Conservation (phyloP, 176 grass and related monocot genomes). For the Sorghum bicolor region Sorghum_bicolor_NCBIv3 NC_012873.2:6163001-6163500, state of each 20-base stretch:
- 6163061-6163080: conserved; percentile 55
- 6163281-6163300: conserved; percentile 96
- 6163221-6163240: conserved; percentile 83
- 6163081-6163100: conserved; percentile 71
- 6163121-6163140: conserved; percentile 50
- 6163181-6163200: conserved; percentile 99
- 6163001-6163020: conserved; percentile 63
- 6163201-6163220: conserved; percentile 97
- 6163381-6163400: neutral
- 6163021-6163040: conserved; percentile 89
- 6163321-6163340: conserved; percentile 70
- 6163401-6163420: conserved; percentile 19
- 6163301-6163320: conserved; percentile 98
- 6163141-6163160: conserved; percentile 78
- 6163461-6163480: neutral
- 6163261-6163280: conserved; percentile 85
- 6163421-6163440: neutral
- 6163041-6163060: conserved; percentile 55
- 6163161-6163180: conserved; percentile 83
- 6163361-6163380: neutral
- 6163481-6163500: neutral
- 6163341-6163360: neutral
- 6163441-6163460: neutral
- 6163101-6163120: conserved; percentile 49
- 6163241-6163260: conserved; percentile 96